Evolutionary conservation across 352 stramenopile species (phyloP), one percentile per base, ranked within the genome.

Genomic region (Pythium scleroteichum): DNA sequence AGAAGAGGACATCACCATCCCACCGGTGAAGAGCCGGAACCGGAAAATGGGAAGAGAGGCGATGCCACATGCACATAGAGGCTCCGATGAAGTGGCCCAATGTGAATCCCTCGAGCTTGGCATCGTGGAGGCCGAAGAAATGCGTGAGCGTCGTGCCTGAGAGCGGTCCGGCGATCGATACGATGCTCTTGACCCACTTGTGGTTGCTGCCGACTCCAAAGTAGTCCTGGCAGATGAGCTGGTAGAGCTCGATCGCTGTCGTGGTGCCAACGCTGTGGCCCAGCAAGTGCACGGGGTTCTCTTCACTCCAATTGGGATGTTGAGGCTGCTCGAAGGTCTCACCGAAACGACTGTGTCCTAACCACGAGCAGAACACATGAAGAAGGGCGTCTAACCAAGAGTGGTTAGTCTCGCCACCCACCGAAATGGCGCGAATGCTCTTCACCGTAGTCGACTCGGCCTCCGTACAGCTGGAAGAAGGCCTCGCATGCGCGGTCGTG

Each of bases 191-290:
- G 12, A 90, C 71, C 79, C 79, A 90, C 54, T 70, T 70, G 60
- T 79, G 53, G 17, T 64, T 70, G 27, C 64, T 82, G 5, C 76
- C 73, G 23, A 88, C 75, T 29, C 58, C 40, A 32, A 87, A 88
- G 42, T 69, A 76, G 60, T 89, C 77, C 7, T 64, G 38, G 35
- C 73, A 76, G 6, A 89, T 63, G 64, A 87, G 55, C 68, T 91
- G 81, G 47, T 91, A 89, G 46, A 91, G 54, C 47, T 91, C 79
- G 24, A 91, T 64, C 26, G 82, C 79, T 13, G 79, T 87, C 22
- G 78, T 86, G 17, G 66, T 64, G 32, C 82, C 79, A 22, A 85
- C 75, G 53, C 78, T 87, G 62, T 88, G 80, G 13, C 76, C 80
- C 12, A 88, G 23, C 13, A 90, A 59, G 44, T 88, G 80, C 13